Evolutionary conservation across 768 basidiomycete genomes (phyloP).

Genomic region (Boletellus emodensis): DNA sequence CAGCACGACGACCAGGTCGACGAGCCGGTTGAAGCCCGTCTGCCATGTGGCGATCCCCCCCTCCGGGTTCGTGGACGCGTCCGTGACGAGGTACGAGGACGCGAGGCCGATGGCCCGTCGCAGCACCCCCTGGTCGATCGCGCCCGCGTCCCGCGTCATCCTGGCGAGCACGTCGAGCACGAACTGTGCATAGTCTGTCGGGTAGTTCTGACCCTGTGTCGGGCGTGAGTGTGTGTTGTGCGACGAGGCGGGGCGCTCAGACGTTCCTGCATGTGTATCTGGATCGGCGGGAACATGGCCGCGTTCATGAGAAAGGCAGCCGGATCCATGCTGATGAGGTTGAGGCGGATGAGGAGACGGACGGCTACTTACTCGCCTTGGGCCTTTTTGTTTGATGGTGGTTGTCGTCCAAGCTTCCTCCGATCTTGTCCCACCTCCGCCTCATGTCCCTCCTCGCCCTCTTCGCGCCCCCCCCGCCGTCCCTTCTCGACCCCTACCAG

Average conservation of each 20-base stretch:
- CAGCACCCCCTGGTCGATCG: constrained; percentile 58
- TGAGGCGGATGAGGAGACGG: neutral
- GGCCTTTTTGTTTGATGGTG: constrained; percentile 12
- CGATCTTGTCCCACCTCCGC: neutral
- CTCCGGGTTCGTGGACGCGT: constrained; percentile 59
- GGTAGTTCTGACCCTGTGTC: constrained; percentile 31
- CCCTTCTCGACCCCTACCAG: constrained; percentile 52
- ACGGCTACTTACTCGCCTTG: constrained; percentile 12
- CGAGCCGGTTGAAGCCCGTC: constrained; percentile 60
- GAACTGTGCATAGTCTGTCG: constrained; percentile 60
- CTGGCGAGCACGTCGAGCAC: constrained; percentile 52
- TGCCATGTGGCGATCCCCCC: constrained; percentile 60
- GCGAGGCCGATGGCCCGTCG: constrained; percentile 65
- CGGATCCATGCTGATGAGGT: constrained; percentile 23
- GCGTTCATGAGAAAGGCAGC: constrained; percentile 14
- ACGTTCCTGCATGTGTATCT: constrained; percentile 31
- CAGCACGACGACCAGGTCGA: constrained; percentile 71
- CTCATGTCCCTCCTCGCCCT: constrained; percentile 19
- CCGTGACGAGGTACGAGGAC: constrained; percentile 76
- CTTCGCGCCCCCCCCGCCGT: constrained; percentile 6
- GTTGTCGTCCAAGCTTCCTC: constrained; percentile 1
- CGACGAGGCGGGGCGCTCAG: neutral
- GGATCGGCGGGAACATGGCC: constrained; percentile 20
- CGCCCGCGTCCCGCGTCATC: constrained; percentile 42
- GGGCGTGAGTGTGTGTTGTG: constrained; percentile 2